Conservation (phyloP, 2,329 filamentous ascomycete genomes). For the Aspergillus persii region DNA sequence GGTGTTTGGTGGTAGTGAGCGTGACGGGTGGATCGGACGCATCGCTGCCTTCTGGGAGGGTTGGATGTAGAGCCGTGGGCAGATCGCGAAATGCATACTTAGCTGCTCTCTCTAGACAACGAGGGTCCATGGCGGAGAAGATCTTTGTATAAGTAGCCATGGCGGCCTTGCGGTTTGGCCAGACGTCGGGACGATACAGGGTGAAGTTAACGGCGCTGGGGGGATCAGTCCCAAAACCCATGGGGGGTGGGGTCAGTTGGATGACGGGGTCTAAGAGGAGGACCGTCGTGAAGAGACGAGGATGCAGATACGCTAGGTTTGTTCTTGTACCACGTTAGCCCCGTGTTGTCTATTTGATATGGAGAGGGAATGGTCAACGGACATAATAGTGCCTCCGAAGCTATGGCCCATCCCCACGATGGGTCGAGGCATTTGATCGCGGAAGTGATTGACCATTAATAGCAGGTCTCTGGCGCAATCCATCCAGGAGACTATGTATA, state of each 20-base stretch:
- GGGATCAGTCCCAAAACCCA: background rate
- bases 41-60: background rate
- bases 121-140: constrained; percentile 11
- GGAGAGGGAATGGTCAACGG: background rate
- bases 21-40: constrained; percentile 3
- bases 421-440: constrained; percentile 15
- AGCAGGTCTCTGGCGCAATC: constrained; percentile 17
- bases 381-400: constrained; percentile 8
- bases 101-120: constrained; percentile 5
- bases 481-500: constrained; percentile 10
- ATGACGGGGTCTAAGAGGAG: constrained; percentile 13
- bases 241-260: background rate
- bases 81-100: constrained; percentile 12
- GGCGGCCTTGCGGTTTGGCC: constrained; percentile 9
- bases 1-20: constrained; percentile 9
- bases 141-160: background rate
- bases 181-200: constrained; percentile 6
- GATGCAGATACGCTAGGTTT: constrained; percentile 3
- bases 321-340: background rate
- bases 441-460: constrained; percentile 17
- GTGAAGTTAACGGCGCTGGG: constrained; percentile 1
- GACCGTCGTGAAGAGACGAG: constrained; percentile 5
- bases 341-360: background rate
- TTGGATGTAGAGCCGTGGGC: constrained; percentile 8
- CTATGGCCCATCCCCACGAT: constrained; percentile 19